These are phyloP conservation scores for Trebouxia gelatinosa DNA, from an alignment of 163 green algal genomes.

Conservation along the genomic window DNA sequence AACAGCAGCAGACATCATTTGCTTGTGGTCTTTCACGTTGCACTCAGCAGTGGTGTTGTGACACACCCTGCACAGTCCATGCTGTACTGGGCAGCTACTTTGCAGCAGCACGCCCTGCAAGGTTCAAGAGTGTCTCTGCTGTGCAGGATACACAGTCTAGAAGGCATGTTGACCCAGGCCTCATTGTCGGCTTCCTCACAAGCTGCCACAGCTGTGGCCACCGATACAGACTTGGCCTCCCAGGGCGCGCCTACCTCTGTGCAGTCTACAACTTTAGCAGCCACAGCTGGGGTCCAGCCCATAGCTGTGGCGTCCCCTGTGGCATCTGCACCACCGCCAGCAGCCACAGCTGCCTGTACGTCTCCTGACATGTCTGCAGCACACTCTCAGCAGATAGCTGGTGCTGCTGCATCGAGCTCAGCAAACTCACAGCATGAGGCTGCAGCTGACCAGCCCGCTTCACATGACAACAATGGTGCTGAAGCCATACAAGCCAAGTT, in stretches of 20 bases:
- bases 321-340: no score
- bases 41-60: neutral
- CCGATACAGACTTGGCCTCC: no score
- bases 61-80: no score
- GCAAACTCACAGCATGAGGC: no score
- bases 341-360: no score
- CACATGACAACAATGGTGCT: no score
- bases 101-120: no score
- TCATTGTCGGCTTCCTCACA: neutral
- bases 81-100: no score
- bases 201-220: neutral
- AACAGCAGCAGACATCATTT: neutral
- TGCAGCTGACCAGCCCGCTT: no score
- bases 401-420: no score
- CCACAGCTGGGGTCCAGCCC: neutral
- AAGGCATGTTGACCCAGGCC: neutral
- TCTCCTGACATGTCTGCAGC: neutral
- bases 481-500: no score
- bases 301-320: neutral
- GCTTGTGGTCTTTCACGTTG: neutral
- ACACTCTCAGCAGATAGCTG: neutral
- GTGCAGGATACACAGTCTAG: slow-evolving; percentile 1
- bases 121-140: neutral
- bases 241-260: no score
- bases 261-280: neutral